phyloP scores from a whole-genome alignment of 2,329 filamentous ascomycete genomes.

The Sclerotinia trifoliorum region DNA sequence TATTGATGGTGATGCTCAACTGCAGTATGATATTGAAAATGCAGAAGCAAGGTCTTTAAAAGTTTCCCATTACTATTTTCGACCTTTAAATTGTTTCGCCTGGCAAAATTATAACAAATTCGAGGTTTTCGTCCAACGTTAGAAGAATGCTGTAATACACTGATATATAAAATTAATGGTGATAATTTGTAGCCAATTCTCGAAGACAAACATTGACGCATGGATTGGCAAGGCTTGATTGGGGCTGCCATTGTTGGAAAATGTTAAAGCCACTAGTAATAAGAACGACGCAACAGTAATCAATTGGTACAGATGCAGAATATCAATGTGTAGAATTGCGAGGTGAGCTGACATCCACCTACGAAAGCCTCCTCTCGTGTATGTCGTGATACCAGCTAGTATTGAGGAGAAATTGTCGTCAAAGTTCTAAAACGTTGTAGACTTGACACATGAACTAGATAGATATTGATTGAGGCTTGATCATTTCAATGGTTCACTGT shows the following conservation, averaged over 20 bases:
- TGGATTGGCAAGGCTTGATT: neutral
- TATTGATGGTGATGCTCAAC: neutral
- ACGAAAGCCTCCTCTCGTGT: neutral
- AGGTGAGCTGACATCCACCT: neutral
- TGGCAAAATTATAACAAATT: neutral
- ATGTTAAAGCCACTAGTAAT: neutral
- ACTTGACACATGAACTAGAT: neutral
- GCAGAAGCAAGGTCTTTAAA: neutral
- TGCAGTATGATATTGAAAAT: neutral
- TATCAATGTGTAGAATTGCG: neutral
- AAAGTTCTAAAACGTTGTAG: neutral
- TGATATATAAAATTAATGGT: neutral
- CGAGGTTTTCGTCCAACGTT: neutral
- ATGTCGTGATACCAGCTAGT: slow-evolving; percentile 1
- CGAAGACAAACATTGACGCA: neutral
- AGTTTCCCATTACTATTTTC: neutral
- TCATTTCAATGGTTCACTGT: neutral
- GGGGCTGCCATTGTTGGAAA: neutral
- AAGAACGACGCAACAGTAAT: neutral
- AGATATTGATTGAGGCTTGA: neutral
- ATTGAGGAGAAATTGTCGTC: neutral
- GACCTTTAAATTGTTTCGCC: neutral
- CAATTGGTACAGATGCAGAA: neutral
- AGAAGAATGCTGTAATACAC: neutral
- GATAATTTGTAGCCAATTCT: neutral